Evolutionary conservation across 192 early-diverging fungal genomes (phyloP), one percentile per base, ranked within the genome.

Genomic region (Backusella macrospora): DNA sequence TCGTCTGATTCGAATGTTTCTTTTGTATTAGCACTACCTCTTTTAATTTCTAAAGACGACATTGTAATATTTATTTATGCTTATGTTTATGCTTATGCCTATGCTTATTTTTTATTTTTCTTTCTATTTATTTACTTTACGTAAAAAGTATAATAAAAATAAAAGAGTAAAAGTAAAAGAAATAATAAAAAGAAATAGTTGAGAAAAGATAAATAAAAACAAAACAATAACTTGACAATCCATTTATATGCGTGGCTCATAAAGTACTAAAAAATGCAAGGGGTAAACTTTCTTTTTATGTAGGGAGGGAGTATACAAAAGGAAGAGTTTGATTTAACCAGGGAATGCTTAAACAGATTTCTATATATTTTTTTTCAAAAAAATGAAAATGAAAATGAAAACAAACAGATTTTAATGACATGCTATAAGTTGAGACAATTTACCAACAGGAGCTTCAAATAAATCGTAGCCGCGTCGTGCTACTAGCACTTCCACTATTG

Each of bases 381-480:
- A 18, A 23, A 71, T 40, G 18, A 13, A 38, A 49, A 49, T 42
- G 26, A 29, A 59, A n/a, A 29, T 13, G 62, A 44, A 10, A 21
- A 16, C 18, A 44, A 44, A 62, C 4, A 62, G 16, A 21, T 10
- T 43, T 66, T 66, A 66, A 66, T 76, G 69, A 69, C 75, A 71
- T 46, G 62, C 26, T 13, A 76, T 71, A 16, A 70, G 42, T 13
- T 69, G 62, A 9, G 66, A 66, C 13, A 76, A 49, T 71, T 70
- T 70, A n/a, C 69, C 52, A 16, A 46, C 37, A 45, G 75, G 75
- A 46, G 71, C 62, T 40, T 76, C 75, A 65, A 76, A 76, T 37
- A 76, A 76, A 10, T 62, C 65, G 52, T 76, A 76, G 29, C 69
- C 48, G 64, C 71, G 55, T 16, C 68, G 21, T 40, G 69, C 75